phyloP scores from a whole-genome alignment of 768 basidiomycete species.

The Pholiota molesta region DNA sequence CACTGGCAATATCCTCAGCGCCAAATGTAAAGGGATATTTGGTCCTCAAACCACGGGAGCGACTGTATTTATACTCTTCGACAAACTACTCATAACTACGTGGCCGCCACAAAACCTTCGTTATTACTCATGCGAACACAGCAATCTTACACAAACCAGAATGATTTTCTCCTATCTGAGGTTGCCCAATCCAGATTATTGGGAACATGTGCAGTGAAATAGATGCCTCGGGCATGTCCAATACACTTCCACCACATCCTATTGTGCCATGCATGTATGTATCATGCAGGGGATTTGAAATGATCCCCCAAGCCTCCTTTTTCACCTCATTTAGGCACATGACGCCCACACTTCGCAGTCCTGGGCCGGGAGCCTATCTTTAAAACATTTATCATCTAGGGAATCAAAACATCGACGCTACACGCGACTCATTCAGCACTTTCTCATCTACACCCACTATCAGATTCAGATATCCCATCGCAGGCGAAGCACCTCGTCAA shows the following conservation, averaged over 20 bases:
- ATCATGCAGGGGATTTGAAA: not conserved
- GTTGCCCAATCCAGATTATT: too few species aligned
- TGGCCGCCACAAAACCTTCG: too few species aligned
- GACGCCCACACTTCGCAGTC: constrained; percentile 4
- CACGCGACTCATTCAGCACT: not conserved
- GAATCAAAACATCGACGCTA: not conserved
- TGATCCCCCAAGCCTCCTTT: not conserved
- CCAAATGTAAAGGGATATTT: too few species aligned
- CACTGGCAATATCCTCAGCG: too few species aligned
- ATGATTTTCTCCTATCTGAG: too few species aligned
- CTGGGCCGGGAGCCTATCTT: constrained; percentile 5
- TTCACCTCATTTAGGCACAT: not conserved
- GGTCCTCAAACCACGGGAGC: too few species aligned
- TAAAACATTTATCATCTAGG: not conserved
- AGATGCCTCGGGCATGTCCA: not conserved
- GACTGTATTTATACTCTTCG: too few species aligned
- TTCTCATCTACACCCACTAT: not conserved
- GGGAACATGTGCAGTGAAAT: too few species aligned
- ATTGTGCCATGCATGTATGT: not conserved
- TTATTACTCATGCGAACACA: too few species aligned
- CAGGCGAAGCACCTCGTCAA: not conserved
- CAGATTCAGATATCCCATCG: not conserved
- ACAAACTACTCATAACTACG: too few species aligned
- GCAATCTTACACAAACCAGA: too few species aligned
- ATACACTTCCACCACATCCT: not conserved